Conservation (phyloP, 2,329 filamentous ascomycete genomes). For the Diplodia intermedia region DNA sequence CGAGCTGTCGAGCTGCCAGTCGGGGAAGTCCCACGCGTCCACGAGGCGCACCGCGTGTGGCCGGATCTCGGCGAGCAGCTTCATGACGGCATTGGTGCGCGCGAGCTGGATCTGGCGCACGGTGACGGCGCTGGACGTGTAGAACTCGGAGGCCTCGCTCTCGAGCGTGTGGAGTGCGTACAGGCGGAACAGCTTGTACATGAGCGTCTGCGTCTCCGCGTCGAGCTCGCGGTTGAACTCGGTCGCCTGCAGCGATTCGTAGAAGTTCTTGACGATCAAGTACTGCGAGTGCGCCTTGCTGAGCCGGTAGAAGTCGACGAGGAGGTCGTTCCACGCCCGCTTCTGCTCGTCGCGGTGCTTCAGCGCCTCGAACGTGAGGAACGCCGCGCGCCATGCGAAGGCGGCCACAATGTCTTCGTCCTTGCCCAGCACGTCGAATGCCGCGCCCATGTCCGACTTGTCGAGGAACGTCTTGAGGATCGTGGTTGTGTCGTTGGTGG, state of each 20-base stretch:
- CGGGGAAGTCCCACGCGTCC: conserved; percentile 77
- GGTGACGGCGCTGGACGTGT: conserved; percentile 71
- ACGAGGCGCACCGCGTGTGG: conserved; percentile 76
- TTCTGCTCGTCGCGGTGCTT: conserved; percentile 78
- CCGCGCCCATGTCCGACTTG: conserved; percentile 72
- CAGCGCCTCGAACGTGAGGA: conserved; percentile 76
- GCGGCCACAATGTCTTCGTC: conserved; percentile 75
- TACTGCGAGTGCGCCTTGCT: conserved; percentile 79
- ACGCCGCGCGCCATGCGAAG: conserved; percentile 77
- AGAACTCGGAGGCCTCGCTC: conserved; percentile 74
- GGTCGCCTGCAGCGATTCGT: conserved; percentile 68
- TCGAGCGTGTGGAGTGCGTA: conserved; percentile 72
- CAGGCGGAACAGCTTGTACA: conserved; percentile 72
- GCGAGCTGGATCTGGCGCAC: conserved; percentile 75
- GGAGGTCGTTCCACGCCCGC: conserved; percentile 76
- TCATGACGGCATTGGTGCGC: conserved; percentile 71
- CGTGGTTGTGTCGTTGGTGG: conserved; percentile 71
- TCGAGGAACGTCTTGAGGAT: conserved; percentile 71
- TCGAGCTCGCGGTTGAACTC: conserved; percentile 63
- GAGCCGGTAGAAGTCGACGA: conserved; percentile 80
- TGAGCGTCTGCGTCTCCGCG: conserved; percentile 61
- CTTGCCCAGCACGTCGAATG: conserved; percentile 74
- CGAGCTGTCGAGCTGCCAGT: conserved; percentile 77
- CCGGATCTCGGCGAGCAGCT: conserved; percentile 72
- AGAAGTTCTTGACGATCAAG: conserved; percentile 80